These are phyloP conservation scores for Andrographis paniculata DNA, from an alignment of 305 asterid species.

Conservation along the genomic window DNA sequence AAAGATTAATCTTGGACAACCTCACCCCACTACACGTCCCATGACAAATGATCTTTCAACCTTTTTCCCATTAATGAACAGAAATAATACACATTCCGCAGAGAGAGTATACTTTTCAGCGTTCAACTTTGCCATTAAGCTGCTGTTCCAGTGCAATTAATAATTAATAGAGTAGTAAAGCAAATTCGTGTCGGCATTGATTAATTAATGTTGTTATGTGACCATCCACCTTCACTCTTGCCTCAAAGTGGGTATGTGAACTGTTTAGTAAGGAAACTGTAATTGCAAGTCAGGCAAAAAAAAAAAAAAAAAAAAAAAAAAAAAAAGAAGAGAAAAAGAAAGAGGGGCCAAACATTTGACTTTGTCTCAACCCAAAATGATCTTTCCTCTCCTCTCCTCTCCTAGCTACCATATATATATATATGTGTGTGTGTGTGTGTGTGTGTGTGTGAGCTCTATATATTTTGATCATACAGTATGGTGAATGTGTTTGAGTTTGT, in stretches of 20 bases:
- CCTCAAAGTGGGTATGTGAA: conserved; percentile 1
- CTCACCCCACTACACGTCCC: conserved; percentile 10
- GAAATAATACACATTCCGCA: conserved; percentile 15
- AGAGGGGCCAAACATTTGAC: conserved; percentile 5
- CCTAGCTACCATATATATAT: too few relatives aligned
- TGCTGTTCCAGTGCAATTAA: too few relatives aligned
- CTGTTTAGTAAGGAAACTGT: conserved; percentile 16
- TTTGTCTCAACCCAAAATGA: conserved; percentile 19
- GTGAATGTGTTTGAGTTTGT: too few relatives aligned
- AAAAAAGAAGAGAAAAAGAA: neutral
- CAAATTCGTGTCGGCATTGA: neutral
- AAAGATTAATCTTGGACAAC: conserved; percentile 11
- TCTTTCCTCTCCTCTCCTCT: too few relatives aligned
- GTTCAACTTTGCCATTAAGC: too few relatives aligned
- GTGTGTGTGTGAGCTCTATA: too few relatives aligned
- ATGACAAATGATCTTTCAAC: conserved; percentile 29
- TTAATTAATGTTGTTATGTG: neutral
- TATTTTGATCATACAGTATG: too few relatives aligned
- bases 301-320: neutral
- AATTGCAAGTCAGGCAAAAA: conserved; percentile 28
- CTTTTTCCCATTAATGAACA: conserved; percentile 8
- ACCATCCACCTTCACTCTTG: neutral
- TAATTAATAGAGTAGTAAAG: too few relatives aligned
- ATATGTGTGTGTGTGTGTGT: too few relatives aligned
- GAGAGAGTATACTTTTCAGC: neutral